Percentiles rank a stretch among this genome's conserved stretches.
Evolutionary conservation across 805 yeast species (phyloP).

Genomic region (Ogataea pini): DNA sequence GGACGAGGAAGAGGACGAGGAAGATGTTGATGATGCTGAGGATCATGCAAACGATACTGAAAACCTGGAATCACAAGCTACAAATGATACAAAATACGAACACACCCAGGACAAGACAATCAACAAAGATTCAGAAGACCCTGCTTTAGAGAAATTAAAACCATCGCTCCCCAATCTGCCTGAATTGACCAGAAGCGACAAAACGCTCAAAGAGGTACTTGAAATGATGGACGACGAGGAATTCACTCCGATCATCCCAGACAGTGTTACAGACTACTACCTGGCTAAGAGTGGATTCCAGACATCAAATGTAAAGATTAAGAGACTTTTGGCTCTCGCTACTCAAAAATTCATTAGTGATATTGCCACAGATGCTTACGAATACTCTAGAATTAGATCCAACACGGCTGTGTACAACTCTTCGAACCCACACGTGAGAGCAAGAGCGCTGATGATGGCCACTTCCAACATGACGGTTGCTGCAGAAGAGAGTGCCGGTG

Average conservation of each 20-base stretch:
- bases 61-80: not conserved
- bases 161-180: conserved; percentile 53
- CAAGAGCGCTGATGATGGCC: conserved; percentile 68
- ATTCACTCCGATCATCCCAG: conserved; percentile 94
- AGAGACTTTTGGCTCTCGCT: conserved; percentile 86
- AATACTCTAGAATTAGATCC: conserved; percentile 90
- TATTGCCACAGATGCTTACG: conserved; percentile 95
- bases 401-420: conserved; percentile 82
- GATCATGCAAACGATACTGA: too few relatives aligned
- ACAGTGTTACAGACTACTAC: conserved; percentile 92
- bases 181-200: conserved; percentile 73
- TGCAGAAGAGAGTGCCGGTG: conserved; percentile 34
- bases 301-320: conserved; percentile 73
- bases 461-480: conserved; percentile 42
- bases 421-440: conserved; percentile 82
- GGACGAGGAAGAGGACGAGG: conserved; percentile 12
- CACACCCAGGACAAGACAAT: not conserved
- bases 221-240: conserved; percentile 93
- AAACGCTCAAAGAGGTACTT: conserved; percentile 78
- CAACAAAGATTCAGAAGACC: conserved; percentile 15
- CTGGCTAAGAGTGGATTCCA: conserved; percentile 77
- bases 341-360: conserved; percentile 95
- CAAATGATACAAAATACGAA: not conserved
- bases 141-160: conserved; percentile 29
- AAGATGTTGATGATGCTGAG: not conserved